Evolutionary conservation across 2,329 filamentous ascomycete genomes (phyloP).

Genomic region (Fusarium solani-melongenae): DNA sequence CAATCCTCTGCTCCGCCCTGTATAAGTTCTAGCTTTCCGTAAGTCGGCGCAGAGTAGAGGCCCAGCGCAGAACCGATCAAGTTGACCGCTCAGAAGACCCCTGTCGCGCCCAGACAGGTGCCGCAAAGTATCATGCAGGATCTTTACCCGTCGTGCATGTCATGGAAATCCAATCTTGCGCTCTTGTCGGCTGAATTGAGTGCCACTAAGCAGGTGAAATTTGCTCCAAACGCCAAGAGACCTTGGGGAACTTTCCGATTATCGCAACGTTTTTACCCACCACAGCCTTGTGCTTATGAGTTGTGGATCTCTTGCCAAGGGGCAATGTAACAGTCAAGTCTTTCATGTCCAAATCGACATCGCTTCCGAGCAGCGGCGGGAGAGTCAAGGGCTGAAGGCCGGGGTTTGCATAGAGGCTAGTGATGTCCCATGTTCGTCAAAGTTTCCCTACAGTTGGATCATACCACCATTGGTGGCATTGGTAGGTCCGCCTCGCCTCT

Average conservation of each 20-base stretch:
- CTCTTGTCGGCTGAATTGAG: not conserved
- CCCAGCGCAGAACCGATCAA: not conserved
- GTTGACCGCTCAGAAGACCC: constrained; percentile 2
- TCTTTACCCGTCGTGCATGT: not conserved
- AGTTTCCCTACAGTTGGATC: constrained; percentile 13
- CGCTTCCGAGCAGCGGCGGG: constrained; percentile 15
- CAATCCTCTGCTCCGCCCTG: not conserved
- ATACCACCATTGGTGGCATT: constrained; percentile 24
- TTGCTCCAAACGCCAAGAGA: not conserved
- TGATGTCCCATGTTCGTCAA: constrained; percentile 15
- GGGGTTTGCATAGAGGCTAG: constrained; percentile 12
- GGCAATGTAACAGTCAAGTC: constrained; percentile 21
- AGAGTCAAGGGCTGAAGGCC: constrained; percentile 13
- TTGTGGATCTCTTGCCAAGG: constrained; percentile 11
- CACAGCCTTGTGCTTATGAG: constrained; percentile 1
- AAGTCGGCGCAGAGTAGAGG: not conserved
- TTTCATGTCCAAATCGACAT: constrained; percentile 21
- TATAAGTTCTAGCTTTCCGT: not conserved
- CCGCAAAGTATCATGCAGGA: constrained; percentile 8
- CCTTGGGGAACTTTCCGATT: not conserved
- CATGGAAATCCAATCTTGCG: not conserved
- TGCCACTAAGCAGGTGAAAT: not conserved
- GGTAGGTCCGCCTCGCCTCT: not conserved
- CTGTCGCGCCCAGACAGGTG: not conserved
- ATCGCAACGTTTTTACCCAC: constrained; percentile 10